Percentiles rank a stretch among this genome's conserved stretches.
Evolutionary conservation across 2,329 filamentous ascomycete species (phyloP).

Genomic region (Colletotrichum tanaceti): DNA sequence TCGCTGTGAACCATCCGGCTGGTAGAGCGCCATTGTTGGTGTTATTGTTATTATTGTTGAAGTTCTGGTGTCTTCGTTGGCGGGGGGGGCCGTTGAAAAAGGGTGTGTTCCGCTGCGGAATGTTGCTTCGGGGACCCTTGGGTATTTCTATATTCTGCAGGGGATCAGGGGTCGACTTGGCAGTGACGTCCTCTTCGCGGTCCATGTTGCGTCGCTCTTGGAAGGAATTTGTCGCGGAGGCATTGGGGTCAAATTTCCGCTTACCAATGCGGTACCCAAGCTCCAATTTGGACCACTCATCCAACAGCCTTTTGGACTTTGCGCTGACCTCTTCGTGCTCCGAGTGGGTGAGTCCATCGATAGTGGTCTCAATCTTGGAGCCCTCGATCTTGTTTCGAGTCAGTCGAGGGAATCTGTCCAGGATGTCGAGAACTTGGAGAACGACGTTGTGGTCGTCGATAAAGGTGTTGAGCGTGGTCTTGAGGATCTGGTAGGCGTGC

Average conservation of each 20-base stretch:
- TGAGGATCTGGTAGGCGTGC: constrained; percentile 96
- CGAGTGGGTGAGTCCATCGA: constrained; percentile 74
- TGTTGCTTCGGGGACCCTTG: constrained; percentile 70
- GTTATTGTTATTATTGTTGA: constrained; percentile 58
- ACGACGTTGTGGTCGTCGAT: constrained; percentile 91
- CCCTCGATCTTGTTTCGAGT: constrained; percentile 98
- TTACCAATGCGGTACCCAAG: constrained; percentile 93
- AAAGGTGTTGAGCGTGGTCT: constrained; percentile 86
- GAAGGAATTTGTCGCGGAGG: constrained; percentile 63
- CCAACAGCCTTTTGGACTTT: constrained; percentile 77
- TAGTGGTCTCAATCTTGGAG: constrained; percentile 89
- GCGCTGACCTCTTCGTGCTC: constrained; percentile 80
- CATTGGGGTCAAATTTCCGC: constrained; percentile 83
- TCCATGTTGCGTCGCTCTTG: constrained; percentile 69
- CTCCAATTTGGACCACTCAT: constrained; percentile 90
- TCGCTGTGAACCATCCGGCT: constrained; percentile 85
- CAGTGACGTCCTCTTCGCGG: constrained; percentile 53
- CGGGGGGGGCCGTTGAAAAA: constrained; percentile 57
- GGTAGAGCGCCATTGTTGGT: constrained; percentile 69
- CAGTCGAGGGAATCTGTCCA: constrained; percentile 87
- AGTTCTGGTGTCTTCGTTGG: constrained; percentile 64
- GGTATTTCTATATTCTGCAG: constrained; percentile 64
- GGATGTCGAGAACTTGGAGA: constrained; percentile 87
- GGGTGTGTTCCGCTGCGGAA: constrained; percentile 62
- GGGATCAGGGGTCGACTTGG: constrained; percentile 54